phyloP scores from a whole-genome alignment of 2,329 filamentous ascomycete species.

The Scedosporium aurantiacum region DNA sequence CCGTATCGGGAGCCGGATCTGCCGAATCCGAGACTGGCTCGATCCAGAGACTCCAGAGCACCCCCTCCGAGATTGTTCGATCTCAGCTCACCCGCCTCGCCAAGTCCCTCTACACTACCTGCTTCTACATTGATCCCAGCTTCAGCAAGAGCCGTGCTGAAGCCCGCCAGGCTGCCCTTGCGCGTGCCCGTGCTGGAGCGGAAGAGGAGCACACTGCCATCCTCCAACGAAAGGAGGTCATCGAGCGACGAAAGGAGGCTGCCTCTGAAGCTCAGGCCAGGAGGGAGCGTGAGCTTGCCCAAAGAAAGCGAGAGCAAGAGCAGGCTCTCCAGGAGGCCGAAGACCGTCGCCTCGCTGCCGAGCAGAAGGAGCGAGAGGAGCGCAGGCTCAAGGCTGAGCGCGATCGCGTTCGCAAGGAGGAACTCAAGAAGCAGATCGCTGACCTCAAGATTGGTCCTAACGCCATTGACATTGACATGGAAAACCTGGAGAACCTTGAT shows the following conservation, averaged over 20 bases:
- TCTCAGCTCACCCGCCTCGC: slow-evolving; percentile 87
- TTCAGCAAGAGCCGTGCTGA: slow-evolving; percentile 74
- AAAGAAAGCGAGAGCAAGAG: slow-evolving; percentile 73
- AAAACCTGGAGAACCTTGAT: slow-evolving; percentile 77
- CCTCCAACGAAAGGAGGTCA: slow-evolving; percentile 76
- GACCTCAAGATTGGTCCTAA: slow-evolving; percentile 87
- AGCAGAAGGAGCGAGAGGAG: slow-evolving; percentile 82
- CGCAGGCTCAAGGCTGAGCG: slow-evolving; percentile 78
- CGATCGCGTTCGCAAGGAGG: slow-evolving; percentile 81
- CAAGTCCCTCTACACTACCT: slow-evolving; percentile 83
- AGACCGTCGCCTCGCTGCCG: slow-evolving; percentile 76
- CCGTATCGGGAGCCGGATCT: slow-evolving; percentile 75
- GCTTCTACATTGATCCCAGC: slow-evolving; percentile 86
- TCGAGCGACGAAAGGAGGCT: slow-evolving; percentile 94
- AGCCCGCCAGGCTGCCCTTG: slow-evolving; percentile 68
- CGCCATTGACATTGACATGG: slow-evolving; percentile 61
- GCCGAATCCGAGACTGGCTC: slow-evolving; percentile 75
- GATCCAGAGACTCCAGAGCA: slow-evolving; percentile 93
- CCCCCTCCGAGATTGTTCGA: slow-evolving; percentile 92
- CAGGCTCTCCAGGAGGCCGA: slow-evolving; percentile 86
- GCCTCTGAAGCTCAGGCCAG: slow-evolving; percentile 80
- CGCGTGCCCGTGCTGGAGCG: slow-evolving; percentile 75
- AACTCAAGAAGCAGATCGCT: slow-evolving; percentile 83
- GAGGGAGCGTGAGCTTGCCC: slow-evolving; percentile 86
- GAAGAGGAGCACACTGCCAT: slow-evolving; percentile 83